Percentiles rank a stretch among this genome's conserved stretches.
These are phyloP conservation scores for Cymodocea nodosa DNA, from an alignment of 116 monocot species.

Conservation along the genomic window DNA sequence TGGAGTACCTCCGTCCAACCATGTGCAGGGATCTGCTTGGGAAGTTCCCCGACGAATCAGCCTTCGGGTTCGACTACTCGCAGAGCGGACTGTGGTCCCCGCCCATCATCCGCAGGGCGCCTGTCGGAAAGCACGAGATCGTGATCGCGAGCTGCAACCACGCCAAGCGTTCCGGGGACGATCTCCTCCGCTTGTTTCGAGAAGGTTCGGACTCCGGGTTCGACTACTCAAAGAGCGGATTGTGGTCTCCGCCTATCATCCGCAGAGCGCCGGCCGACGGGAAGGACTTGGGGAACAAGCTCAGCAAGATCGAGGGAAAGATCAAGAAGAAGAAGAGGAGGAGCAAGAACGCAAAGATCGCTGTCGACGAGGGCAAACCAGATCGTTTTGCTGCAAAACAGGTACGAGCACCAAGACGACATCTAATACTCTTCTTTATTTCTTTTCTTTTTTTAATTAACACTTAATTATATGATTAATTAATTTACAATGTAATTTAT, in stretches of 20 bases:
- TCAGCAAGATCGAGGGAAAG: neutral
- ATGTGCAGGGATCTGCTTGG: slow-evolving; percentile 71
- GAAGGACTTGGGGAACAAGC: neutral
- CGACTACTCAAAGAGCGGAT: slow-evolving; percentile 75
- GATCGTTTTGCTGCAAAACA: neutral
- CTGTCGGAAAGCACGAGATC: no score
- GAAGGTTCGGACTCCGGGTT: slow-evolving; percentile 63
- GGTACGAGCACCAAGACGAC: no score
- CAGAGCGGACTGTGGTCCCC: slow-evolving; percentile 89
- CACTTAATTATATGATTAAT: no score
- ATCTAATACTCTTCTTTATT: no score
- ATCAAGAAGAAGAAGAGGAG: neutral
- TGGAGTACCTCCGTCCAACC: slow-evolving; percentile 68
- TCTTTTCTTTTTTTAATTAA: no score
- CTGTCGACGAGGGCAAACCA: neutral
- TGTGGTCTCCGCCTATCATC: slow-evolving; percentile 77
- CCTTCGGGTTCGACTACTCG: slow-evolving; percentile 79
- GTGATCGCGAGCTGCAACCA: no score
- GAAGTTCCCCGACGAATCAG: slow-evolving; percentile 79
- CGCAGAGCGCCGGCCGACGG: neutral
- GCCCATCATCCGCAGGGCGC: slow-evolving; percentile 19
- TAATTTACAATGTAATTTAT: no score
- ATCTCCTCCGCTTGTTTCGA: slow-evolving; percentile 70
- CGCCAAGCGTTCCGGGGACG: neutral
- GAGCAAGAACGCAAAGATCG: no score